These are phyloP conservation scores for Sarocladium kiliense DNA, from an alignment of 2,329 filamentous ascomycete species.

Conservation along the genomic window DNA sequence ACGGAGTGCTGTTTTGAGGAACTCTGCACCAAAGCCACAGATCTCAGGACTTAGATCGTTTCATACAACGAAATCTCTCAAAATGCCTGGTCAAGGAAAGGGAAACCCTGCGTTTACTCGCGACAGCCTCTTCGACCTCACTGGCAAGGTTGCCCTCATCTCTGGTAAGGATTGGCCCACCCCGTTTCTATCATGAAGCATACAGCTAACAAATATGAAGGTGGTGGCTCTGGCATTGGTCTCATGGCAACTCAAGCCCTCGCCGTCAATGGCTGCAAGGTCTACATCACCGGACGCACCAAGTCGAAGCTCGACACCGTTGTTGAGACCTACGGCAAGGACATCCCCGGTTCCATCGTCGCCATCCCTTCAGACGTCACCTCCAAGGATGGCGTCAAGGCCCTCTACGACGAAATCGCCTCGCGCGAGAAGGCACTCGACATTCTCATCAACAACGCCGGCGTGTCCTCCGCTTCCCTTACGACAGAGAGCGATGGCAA, in stretches of 20 bases:
- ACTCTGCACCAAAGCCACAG: background rate
- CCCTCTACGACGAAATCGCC: slow-evolving; percentile 52
- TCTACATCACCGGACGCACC: slow-evolving; percentile 65
- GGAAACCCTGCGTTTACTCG: slow-evolving; percentile 26
- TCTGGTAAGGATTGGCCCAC: slow-evolving; percentile 28
- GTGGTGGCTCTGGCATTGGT: slow-evolving; percentile 58
- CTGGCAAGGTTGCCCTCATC: slow-evolving; percentile 38
- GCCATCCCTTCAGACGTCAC: slow-evolving; percentile 58
- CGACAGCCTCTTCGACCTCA: slow-evolving; percentile 35
- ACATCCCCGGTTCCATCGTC: slow-evolving; percentile 49
- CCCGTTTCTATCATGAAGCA: background rate
- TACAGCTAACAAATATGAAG: slow-evolving; percentile 16
- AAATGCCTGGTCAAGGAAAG: slow-evolving; percentile 11
- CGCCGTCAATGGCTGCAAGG: slow-evolving; percentile 61
- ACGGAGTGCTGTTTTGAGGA: background rate
- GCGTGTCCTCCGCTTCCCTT: slow-evolving; percentile 52
- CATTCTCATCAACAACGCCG: slow-evolving; percentile 65
- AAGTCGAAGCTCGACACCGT: slow-evolving; percentile 57
- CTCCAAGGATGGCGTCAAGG: slow-evolving; percentile 52
- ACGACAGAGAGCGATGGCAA: slow-evolving; percentile 49
- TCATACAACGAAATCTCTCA: background rate
- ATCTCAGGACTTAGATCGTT: background rate
- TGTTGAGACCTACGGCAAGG: slow-evolving; percentile 52
- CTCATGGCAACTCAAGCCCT: slow-evolving; percentile 66
- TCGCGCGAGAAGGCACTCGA: slow-evolving; percentile 53